Evolutionary conservation across 2,329 filamentous ascomycete species (phyloP).

Genomic region (Escovopsis sp.): DNA sequence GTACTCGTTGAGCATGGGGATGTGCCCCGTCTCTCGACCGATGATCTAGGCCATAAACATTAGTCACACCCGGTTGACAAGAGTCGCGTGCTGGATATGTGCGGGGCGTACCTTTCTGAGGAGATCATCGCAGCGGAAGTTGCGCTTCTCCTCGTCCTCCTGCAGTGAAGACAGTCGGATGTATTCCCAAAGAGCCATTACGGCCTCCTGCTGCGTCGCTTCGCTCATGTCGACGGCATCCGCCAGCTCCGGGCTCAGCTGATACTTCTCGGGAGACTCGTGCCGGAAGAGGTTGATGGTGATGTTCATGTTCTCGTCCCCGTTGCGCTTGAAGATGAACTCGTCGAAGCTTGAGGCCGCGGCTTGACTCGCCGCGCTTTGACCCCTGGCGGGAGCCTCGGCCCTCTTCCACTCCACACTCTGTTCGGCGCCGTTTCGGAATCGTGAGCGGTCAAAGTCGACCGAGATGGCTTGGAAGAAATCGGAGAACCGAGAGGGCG

Average conservation of each 20-base stretch:
- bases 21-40: slow-evolving; percentile 60
- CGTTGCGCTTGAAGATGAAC: slow-evolving; percentile 78
- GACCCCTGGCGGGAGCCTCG: slow-evolving; percentile 35
- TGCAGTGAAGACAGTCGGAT: slow-evolving; percentile 73
- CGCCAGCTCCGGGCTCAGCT: slow-evolving; percentile 62
- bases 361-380: slow-evolving; percentile 24
- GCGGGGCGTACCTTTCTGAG: slow-evolving; percentile 52
- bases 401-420: slow-evolving; percentile 81
- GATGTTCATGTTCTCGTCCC: slow-evolving; percentile 85
- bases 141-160: slow-evolving; percentile 88
- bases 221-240: slow-evolving; percentile 77
- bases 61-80: neutral
- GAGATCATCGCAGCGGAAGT: slow-evolving; percentile 77
- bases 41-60: slow-evolving; percentile 43
- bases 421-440: slow-evolving; percentile 38
- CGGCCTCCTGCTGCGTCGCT: slow-evolving; percentile 73
- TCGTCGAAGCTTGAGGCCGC: slow-evolving; percentile 73
- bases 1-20: slow-evolving; percentile 72
- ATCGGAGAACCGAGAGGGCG: slow-evolving; percentile 47
- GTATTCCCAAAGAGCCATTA: slow-evolving; percentile 93
- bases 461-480: slow-evolving; percentile 73
- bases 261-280: slow-evolving; percentile 74
- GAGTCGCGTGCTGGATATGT: neutral
- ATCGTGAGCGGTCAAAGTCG: slow-evolving; percentile 52
- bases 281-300: slow-evolving; percentile 75